Percentiles rank a stretch among this genome's conserved stretches.
Conservation (phyloP, 192 early-diverging fungal species). For the Umbelopsis sp. region DNA sequence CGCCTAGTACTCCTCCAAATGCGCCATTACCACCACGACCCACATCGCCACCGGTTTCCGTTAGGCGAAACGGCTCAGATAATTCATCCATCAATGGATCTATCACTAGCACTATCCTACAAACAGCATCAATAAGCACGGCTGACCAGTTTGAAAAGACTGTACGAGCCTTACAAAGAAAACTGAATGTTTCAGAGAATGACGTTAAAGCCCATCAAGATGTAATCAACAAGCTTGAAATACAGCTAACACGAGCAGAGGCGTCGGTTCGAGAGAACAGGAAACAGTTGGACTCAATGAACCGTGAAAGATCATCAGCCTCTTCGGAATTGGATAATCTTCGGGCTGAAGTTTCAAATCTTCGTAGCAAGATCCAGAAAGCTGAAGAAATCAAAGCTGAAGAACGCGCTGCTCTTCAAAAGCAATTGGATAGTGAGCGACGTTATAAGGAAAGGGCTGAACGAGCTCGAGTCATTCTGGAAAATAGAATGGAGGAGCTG, state of each 20-base stretch:
- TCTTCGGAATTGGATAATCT: constrained; percentile 42
- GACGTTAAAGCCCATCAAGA: constrained; percentile 43
- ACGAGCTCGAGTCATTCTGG: constrained; percentile 47
- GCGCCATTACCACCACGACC: constrained; percentile 16
- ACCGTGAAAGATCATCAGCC: constrained; percentile 39
- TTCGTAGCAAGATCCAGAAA: constrained; percentile 34
- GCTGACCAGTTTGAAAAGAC: constrained; percentile 33
- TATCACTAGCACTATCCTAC: not conserved
- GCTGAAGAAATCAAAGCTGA: constrained; percentile 28
- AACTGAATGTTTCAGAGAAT: constrained; percentile 35
- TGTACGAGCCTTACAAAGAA: constrained; percentile 32
- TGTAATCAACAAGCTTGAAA: constrained; percentile 48
- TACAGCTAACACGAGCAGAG: constrained; percentile 49
- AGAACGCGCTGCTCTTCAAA: constrained; percentile 44
- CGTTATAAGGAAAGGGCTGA: constrained; percentile 55
- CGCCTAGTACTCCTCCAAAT: constrained; percentile 20
- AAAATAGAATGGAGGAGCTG: constrained; percentile 57
- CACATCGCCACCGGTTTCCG: constrained; percentile 18
- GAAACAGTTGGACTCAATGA: constrained; percentile 39
- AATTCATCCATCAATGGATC: constrained; percentile 13
- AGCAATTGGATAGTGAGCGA: constrained; percentile 44
- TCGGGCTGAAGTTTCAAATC: constrained; percentile 39
- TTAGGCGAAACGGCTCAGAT: constrained; percentile 3
- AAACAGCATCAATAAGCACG: constrained; percentile 19
- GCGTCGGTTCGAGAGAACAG: constrained; percentile 38